These are phyloP conservation scores for Mixia osmundae DNA, from an alignment of 1,284 basidiomycete species.

Conservation along the genomic window DNA sequence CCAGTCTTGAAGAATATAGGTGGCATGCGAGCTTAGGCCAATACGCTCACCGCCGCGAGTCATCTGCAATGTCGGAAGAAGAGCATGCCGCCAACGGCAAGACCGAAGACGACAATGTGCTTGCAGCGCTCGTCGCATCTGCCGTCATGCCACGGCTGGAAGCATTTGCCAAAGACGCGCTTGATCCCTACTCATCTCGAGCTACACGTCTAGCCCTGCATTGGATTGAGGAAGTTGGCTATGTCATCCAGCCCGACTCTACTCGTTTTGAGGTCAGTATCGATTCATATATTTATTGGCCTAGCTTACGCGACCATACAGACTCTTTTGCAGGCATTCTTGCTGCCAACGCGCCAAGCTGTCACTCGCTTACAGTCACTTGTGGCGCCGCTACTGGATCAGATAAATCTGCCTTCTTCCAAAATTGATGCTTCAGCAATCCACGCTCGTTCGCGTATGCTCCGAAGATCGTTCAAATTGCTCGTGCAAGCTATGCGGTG, in stretches of 20 bases:
- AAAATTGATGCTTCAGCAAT: constrained; percentile 54
- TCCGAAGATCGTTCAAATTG: constrained; percentile 46
- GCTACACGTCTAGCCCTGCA: constrained; percentile 43
- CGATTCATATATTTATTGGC: neutral
- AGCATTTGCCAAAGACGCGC: constrained; percentile 42
- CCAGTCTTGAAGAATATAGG: constrained; percentile 46
- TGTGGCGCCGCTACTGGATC: constrained; percentile 25
- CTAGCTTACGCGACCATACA: neutral
- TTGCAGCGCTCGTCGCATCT: constrained; percentile 63
- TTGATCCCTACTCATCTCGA: constrained; percentile 55
- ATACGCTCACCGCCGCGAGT: constrained; percentile 32
- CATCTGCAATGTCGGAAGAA: constrained; percentile 24
- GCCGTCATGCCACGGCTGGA: constrained; percentile 52
- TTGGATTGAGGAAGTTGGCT: constrained; percentile 45
- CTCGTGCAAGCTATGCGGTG: constrained; percentile 45
- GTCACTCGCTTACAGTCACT: constrained; percentile 29
- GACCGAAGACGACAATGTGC: constrained; percentile 62
- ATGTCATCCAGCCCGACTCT: constrained; percentile 41
- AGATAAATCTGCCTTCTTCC: constrained; percentile 23
- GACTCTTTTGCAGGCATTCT: neutral
- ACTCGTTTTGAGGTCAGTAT: constrained; percentile 37
- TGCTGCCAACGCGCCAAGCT: constrained; percentile 19
- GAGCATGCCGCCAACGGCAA: constrained; percentile 31
- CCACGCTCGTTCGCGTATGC: constrained; percentile 42
- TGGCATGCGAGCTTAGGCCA: constrained; percentile 60